phyloP scores from a whole-genome alignment of 2,329 filamentous ascomycete species.

The Septoria petroselini region DNA sequence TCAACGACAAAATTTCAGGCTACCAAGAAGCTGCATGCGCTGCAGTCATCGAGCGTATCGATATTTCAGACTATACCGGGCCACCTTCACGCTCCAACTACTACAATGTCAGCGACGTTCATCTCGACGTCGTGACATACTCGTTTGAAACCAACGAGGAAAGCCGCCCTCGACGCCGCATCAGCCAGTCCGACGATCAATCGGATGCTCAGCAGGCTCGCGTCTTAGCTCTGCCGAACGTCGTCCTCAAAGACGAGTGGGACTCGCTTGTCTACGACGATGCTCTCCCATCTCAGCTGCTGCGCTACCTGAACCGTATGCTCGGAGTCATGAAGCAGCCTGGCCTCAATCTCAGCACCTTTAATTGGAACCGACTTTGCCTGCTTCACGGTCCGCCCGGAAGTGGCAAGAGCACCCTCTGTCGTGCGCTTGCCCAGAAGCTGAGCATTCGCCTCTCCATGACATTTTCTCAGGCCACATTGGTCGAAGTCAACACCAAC shows the following conservation, averaged over 20 bases:
- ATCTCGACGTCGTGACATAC: conserved; percentile 46
- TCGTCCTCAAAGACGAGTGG: conserved; percentile 45
- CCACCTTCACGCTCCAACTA: conserved; percentile 22
- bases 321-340: conserved; percentile 38
- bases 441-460: conserved; percentile 46
- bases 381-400: conserved; percentile 47
- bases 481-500: conserved; percentile 49
- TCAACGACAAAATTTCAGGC: conserved; percentile 20
- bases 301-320: conserved; percentile 42
- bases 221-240: conserved; percentile 40
- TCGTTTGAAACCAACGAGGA: conserved; percentile 36
- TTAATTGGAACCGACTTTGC: conserved; percentile 48
- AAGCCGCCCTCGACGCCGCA: conserved; percentile 25
- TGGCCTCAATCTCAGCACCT: conserved; percentile 39
- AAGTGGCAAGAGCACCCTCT: conserved; percentile 46
- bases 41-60: conserved; percentile 37
- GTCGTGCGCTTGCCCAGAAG: conserved; percentile 52
- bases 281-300: conserved; percentile 42
- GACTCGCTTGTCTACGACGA: conserved; percentile 48
- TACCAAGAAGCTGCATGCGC: conserved; percentile 31
- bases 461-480: conserved; percentile 36
- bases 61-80: conserved; percentile 43
- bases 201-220: conserved; percentile 36
- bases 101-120: conserved; percentile 36
- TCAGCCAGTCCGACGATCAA: conserved; percentile 28